These are phyloP conservation scores for Amaranthus tricolor DNA, from an alignment of 179 eudicot species.

Conservation along the genomic window DNA sequence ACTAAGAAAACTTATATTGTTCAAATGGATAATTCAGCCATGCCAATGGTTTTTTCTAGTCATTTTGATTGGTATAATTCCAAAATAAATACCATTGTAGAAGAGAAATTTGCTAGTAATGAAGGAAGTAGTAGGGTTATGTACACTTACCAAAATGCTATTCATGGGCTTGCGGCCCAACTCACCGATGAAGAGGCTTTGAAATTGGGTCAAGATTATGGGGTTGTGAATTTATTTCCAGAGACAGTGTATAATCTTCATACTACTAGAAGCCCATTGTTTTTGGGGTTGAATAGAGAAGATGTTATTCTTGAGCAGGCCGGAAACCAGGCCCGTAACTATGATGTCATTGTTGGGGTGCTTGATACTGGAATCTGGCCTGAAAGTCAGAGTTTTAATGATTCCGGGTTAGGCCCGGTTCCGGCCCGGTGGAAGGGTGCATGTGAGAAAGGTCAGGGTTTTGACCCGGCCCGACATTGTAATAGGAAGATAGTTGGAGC, in stretches of 20 bases:
- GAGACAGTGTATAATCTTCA: constrained; percentile 60
- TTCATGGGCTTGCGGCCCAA: constrained; percentile 74
- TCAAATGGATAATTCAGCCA: constrained; percentile 65
- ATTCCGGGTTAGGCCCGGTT: constrained; percentile 43
- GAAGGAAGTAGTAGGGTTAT: constrained; percentile 38
- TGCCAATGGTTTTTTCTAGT: constrained; percentile 50
- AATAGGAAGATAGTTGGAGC: constrained; percentile 75
- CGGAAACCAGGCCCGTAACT: constrained; percentile 27
- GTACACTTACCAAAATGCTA: constrained; percentile 62
- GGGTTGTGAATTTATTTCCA: constrained; percentile 50
- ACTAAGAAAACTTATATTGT: constrained; percentile 56
- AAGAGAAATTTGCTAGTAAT: constrained; percentile 1
- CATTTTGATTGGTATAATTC: constrained; percentile 71
- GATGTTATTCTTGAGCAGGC: constrained; percentile 16
- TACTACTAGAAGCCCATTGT: constrained; percentile 75
- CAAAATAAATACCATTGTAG: constrained; percentile 40
- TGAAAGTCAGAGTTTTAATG: constrained; percentile 84
- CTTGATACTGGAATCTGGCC: constrained; percentile 96
- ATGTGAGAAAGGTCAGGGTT: constrained; percentile 65
- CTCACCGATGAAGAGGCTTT: constrained; percentile 54
- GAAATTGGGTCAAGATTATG: constrained; percentile 32
- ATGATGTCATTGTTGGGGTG: constrained; percentile 78
- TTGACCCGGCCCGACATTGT: constrained; percentile 53
- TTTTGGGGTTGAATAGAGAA: constrained; percentile 55
- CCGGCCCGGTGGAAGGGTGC: constrained; percentile 72